Base-by-base conservation (phyloP, 768 basidiomycete species). In the Trametes gibbosa region DNA sequence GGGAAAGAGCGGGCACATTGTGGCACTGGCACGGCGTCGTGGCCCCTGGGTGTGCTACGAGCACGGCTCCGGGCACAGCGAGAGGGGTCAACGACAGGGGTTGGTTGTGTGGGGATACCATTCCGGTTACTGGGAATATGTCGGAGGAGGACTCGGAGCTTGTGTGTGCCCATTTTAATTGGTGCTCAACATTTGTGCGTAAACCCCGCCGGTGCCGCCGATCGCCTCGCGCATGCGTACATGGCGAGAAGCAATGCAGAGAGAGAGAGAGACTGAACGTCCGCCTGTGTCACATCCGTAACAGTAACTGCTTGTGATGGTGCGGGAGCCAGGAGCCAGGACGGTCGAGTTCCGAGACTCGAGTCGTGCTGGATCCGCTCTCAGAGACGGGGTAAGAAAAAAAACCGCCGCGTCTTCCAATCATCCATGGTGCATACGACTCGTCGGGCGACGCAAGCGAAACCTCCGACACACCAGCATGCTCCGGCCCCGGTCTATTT, bases 111-210 rank as follows among this genome's bases (percentile, higher is more conserved):
- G n/a, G n/a, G n/a, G n/a, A n/a, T n/a, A n/a, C n/a, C n/a, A n/a
- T n/a, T n/a, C n/a, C n/a, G n/a, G n/a, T n/a, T n/a, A n/a, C n/a
- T n/a, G n/a, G n/a, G n/a, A n/a, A n/a, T n/a, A 14, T 2, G 16
- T 12, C 2, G 23, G 27, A 21, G 8, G 27, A 39, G 13, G 37
- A 39, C 37, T 39, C 56, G 50, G 50, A 57, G 21, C 50, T 57
- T 34, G 47, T 2, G 29, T 14, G 40, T 17, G 37, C 34, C 6
- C 34, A 14, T 35, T 14, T 6, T 14, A 35, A n/a, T 41, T 41
- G 32, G 12, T 47, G 43, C 53, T 35, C 43, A 54, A 47, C 53
- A 37, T 54, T 54, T 7, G 32, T 24, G 45, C 53, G 53, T 3
- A 37, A 34, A 37, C n/a, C 46, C 39, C 21, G 34, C 34, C 39